Evolutionary conservation across 1,139 yeast species (phyloP), one percentile per base, ranked within the genome.

Genomic region (Candida mesenterica): DNA sequence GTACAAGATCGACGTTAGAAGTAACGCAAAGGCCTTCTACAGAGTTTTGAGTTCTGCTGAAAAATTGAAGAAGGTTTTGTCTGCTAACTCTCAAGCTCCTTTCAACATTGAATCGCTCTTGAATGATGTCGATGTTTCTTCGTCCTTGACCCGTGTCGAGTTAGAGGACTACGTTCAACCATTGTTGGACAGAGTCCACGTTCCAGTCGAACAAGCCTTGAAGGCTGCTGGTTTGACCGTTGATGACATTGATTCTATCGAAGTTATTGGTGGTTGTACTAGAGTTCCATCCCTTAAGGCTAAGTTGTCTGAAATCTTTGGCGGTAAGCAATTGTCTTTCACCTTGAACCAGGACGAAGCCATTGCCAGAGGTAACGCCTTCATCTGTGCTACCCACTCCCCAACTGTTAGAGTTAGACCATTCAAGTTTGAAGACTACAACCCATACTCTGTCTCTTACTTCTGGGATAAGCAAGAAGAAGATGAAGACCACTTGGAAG

Each of bases 271-370:
- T 72, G 99, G 99, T 53, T 86, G 95, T 62, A 86, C 97, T 52
- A 89, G 99, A 77, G 95, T 92, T 50, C 99, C 99, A 60, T 72
- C 86, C 41, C 75, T 92, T 62, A 92, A 92, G 78, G 77, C 81
- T 52, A 83, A 78, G 61, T 75, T 92, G 53, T 55, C 83, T 51
- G 86, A 84, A 59, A 74, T 86, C 47, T 88, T 92, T 61, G 89
- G 87, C 60, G 89, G 87, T 60, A 88, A 88, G 75, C 83, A 74
- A 53, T 77, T 92, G 60, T 87, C 97, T 30, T 86, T 87, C 74
- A 94, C 97, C 53, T 80, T 94, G 69, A 92, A 94, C 78, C 97
- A 90, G 74, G 99, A 92, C 62, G 99, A 92, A 77, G 97, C 98
- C 46, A 84, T 90, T 63, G 97, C 98, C 44, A 86, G 94, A 68